Evolutionary conservation across 768 basidiomycete genomes (phyloP), one percentile per base, ranked within the genome.

Genomic region (Tulasnella sp.): DNA sequence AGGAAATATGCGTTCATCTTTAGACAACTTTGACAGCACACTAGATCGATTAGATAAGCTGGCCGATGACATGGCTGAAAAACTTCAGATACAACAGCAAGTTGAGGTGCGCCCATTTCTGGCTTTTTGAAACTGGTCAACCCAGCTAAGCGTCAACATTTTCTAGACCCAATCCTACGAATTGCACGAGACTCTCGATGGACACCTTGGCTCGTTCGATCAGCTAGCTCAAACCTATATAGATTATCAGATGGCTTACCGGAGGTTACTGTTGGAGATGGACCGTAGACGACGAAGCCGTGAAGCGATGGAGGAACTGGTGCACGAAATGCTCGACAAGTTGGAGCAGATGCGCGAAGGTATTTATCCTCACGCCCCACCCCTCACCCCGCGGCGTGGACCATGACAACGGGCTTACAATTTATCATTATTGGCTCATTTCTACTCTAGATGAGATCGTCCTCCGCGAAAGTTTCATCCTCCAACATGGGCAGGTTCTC

Each of bases 21-120:
- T 93, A 11, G 85, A 86, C 25, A 84, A 85, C 52, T 87, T 91
- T 29, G 80, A 83, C 17, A 82, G 79, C 40, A 86, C 85, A 17
- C 82, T 94, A 37, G 86, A 89, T 71, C 88, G 92, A 79, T 85
- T 94, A 25, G 92, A 94, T 68, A 89, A 91, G 79, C 85, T 94
- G 3, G 93, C 90, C 1, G 89, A 91, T 25, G 91, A 93, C 72
- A 93, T 94, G 90, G 84, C 85, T 0, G 90, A 91, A 72, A 93
- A 94, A 91, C 82, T 94, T 6, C 85, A 87, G 58, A 87, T 86
- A 17, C 92, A 93, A 80, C 87, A 91, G 73, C 82, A 83, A 7
- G 87, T 92, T 7, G 91, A 94, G 86, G 92, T 91, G 70, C 22
- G 83, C 38, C 49, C 19, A 11, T 78, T 71, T 36, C 34, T 8